Evolutionary conservation across 2,329 filamentous ascomycete species (phyloP), one percentile per base, ranked within the genome.

Genomic region (Coniella vitis): DNA sequence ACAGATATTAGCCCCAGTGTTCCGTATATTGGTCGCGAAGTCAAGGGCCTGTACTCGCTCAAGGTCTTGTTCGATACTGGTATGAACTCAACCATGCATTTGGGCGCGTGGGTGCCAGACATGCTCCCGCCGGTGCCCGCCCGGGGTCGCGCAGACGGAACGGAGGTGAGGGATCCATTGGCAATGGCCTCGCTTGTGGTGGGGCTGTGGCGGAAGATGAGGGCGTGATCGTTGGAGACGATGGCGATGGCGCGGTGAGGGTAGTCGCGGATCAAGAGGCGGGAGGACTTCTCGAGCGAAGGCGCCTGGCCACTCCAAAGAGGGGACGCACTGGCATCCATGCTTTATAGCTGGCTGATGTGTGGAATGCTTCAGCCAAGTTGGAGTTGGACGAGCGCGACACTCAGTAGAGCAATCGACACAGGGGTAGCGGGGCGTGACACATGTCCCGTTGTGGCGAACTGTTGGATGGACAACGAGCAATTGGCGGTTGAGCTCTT

Each of bases 21-120:
- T 48, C 91, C 91, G 62, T 89, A 84, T 31, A 90, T 85, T 14
- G 83, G 83, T 40, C 87, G 74, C 16, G 83, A 78, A 25, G 82
- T 87, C 51, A 96, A 70, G 12, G 83, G 76, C 38, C 87, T 81
- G 67, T 91, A 96, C 55, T 89, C 85, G 58, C 73, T 77, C 52
- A 95, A 72, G 54, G 93, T 78, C 48, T 82, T 72, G 39, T 78
- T 73, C 32, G 81, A 75, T 35, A 79, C 67, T 9, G 79, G 74
- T 12, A 82, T 73, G 64, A 96, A 95, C 65, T 95, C 89, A 56
- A 96, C 90, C 75, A 95, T 90, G 72, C 90, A 95, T 58, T 78
- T 77, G 66, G 81, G 66, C 58, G 77, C 57, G 63, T 67, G 55
- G 63, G 70, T 56, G 47, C 76, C 70, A 55, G 62, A 64, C 55